Percentiles rank a stretch among this genome's conserved stretches.
Conservation (phyloP, 164 flowering plant genomes). For the Saururus chinensis region DNA sequence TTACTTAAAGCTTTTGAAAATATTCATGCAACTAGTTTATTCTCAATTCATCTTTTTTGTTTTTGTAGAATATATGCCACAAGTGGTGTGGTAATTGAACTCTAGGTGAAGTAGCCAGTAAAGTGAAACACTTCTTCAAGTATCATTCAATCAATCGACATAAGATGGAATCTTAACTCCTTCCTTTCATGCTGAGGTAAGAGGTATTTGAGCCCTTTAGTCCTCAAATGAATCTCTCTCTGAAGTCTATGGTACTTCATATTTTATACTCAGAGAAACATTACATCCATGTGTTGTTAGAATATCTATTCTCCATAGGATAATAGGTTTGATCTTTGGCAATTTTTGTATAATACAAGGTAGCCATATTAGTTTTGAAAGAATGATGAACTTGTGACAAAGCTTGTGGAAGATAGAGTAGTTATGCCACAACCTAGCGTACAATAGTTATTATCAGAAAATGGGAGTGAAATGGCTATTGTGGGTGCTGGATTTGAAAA, state of each 20-base stretch:
- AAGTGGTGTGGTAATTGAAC: constrained; percentile 67
- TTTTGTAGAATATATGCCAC: constrained; percentile 66
- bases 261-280: no score
- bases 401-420: constrained; percentile 11
- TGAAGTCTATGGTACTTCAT: background rate
- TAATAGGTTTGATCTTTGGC: constrained; percentile 88
- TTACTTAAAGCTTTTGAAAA: background rate
- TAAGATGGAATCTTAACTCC: constrained; percentile 93
- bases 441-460: constrained; percentile 15
- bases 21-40: background rate
- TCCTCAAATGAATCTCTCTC: constrained; percentile 11
- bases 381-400: constrained; percentile 71
- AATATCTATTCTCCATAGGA: constrained; percentile 98
- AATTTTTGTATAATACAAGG: constrained; percentile 77
- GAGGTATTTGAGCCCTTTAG: constrained; percentile 40
- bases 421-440: background rate
- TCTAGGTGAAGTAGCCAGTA: constrained; percentile 70
- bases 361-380: constrained; percentile 94
- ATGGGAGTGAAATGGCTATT: constrained; percentile 73
- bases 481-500: constrained; percentile 76
- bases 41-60: background rate
- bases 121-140: constrained; percentile 93
- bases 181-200: constrained; percentile 94
- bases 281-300: constrained; percentile 8
- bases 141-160: constrained; percentile 94